phyloP scores from a whole-genome alignment of 306 rosid species.

The Quercus rubra region DNA sequence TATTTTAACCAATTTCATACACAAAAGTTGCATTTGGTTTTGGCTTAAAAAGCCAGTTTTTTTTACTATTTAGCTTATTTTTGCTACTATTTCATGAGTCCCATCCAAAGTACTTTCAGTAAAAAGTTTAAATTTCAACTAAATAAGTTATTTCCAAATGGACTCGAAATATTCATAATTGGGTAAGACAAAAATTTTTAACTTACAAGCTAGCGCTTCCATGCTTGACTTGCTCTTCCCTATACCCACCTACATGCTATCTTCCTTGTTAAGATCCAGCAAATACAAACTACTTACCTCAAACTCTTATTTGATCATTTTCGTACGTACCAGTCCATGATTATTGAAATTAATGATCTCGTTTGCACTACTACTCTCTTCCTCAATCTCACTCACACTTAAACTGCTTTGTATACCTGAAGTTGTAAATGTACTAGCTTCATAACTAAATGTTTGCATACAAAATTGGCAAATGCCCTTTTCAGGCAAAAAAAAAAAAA shows the following conservation, averaged over 20 bases:
- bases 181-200: neutral
- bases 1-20: too few species aligned
- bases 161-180: too few species aligned
- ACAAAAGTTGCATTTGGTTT: too few species aligned
- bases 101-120: accelerated
- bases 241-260: constrained; percentile 62
- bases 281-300: constrained; percentile 15
- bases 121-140: too few species aligned
- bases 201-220: constrained; percentile 61
- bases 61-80: too few species aligned
- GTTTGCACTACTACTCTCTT: constrained; percentile 24
- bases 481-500: too few species aligned
- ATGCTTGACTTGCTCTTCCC: constrained; percentile 54
- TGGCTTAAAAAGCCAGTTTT: too few species aligned
- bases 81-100: too few species aligned
- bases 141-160: too few species aligned
- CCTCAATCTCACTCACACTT: constrained; percentile 60
- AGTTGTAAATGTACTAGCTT: neutral
- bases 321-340: constrained; percentile 21
- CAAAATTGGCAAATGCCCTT: too few species aligned
- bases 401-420: neutral
- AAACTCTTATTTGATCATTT: constrained; percentile 41
- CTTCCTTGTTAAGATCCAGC: constrained; percentile 16
- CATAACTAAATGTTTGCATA: neutral
- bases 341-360: constrained; percentile 12